Conservation (phyloP, 768 basidiomycete species). For the Podaxis rugospora region DNA sequence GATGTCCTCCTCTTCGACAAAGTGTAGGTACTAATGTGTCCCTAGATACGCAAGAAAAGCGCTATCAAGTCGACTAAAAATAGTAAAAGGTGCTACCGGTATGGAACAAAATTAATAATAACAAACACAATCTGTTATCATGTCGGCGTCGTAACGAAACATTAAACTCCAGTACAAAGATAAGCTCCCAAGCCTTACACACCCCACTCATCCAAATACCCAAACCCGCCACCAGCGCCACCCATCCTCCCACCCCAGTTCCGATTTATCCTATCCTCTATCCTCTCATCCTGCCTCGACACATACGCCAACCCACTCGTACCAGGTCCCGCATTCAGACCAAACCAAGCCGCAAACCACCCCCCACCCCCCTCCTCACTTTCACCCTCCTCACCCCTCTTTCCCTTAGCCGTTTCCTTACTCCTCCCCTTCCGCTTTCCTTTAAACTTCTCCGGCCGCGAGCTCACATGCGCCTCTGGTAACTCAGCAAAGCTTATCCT, state of each 20-base stretch:
- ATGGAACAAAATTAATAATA: background rate
- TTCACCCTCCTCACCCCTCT: conserved; percentile 15
- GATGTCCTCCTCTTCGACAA: background rate
- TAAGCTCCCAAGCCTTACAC: conserved; percentile 25
- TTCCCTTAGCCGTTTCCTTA: conserved; percentile 7
- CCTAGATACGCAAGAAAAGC: background rate
- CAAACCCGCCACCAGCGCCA: conserved; percentile 21
- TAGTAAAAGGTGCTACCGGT: background rate
- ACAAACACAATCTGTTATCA: background rate
- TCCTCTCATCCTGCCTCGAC: conserved; percentile 38
- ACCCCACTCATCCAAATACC: conserved; percentile 53
- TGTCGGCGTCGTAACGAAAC: background rate
- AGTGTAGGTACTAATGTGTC: background rate
- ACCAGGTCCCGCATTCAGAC: conserved; percentile 14
- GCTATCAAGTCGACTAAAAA: background rate
- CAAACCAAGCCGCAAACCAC: conserved; percentile 14
- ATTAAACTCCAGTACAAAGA: background rate
- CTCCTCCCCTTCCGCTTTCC: conserved; percentile 23
- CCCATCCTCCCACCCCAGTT: conserved; percentile 40
- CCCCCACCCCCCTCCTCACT: conserved; percentile 17
- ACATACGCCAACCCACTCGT: conserved; percentile 10
- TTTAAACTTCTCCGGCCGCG: conserved; percentile 30
- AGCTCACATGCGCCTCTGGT: conserved; percentile 58
- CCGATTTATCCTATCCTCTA: conserved; percentile 49
- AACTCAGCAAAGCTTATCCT: conserved; percentile 76